A percentile compares a stretch with the other conserved stretches of the same genome.
Conservation (phyloP, 257 asterid species). For the Primulina tabacum region DNA sequence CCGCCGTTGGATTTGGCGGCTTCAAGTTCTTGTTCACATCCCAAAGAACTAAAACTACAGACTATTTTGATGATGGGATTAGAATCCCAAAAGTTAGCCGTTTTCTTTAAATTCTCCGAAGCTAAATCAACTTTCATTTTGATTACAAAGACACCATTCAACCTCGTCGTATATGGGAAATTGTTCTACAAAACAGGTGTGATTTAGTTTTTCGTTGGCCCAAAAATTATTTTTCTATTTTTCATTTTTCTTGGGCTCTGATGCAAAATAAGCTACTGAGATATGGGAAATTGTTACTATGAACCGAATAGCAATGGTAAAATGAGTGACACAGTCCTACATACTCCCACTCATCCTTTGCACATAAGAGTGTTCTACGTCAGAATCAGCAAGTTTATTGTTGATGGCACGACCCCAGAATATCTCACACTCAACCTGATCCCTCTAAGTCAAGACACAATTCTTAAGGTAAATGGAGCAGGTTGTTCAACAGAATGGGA, state of each 20-base stretch:
- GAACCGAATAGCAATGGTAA: constrained; percentile 3
- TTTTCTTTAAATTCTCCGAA: too few species aligned
- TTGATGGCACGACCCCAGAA: constrained; percentile 70
- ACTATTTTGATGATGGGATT: too few species aligned
- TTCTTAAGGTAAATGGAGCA: constrained; percentile 76
- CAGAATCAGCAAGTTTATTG: constrained; percentile 63
- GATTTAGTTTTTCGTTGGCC: neutral
- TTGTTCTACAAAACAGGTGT: neutral
- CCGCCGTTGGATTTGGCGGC: neutral
- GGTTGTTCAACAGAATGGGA: constrained; percentile 57
- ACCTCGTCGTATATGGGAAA: too few species aligned
- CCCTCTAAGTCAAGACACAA: constrained; percentile 58
- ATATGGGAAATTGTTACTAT: constrained; percentile 1
- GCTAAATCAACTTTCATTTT: too few species aligned
- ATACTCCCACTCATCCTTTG: neutral
- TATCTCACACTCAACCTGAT: constrained; percentile 62
- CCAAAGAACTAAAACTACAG: too few species aligned
- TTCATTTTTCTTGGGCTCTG: neutral
- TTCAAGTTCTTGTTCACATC: too few species aligned
- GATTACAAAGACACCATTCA: too few species aligned
- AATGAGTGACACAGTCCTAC: neutral
- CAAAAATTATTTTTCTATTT: neutral
- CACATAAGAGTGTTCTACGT: constrained; percentile 58
- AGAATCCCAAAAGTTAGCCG: too few species aligned
- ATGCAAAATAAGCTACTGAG: constrained; percentile 1